Evolutionary conservation across 2,329 filamentous ascomycete species (phyloP), one percentile per base, ranked within the genome.

Genomic region (Aspergillus sp.): DNA sequence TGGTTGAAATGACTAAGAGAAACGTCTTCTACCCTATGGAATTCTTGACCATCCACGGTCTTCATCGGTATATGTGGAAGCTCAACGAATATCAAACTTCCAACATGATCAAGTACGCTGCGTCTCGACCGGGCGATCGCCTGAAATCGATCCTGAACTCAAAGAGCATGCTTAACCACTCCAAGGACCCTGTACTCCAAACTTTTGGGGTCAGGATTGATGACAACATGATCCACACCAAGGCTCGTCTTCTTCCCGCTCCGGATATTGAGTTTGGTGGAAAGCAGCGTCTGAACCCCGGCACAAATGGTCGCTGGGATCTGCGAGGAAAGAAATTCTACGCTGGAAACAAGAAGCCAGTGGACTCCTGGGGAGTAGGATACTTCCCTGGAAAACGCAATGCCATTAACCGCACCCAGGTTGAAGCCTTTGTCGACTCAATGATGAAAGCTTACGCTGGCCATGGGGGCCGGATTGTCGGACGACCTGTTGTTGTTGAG

Each of bases 81-180:
- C 73, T 88, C 51, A 83, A 82, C 54, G 85, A 87, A 58, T 70
- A 71, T 0, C 83, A 96, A 79, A 97, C 94, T 0, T 81, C 89
- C 0, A 79, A 84, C 5, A 99, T 99, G 95, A 97, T 99, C 80
- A 94, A 91, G 76, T 92, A 94, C 70, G 93, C 94, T 0, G 94
- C 97, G 4, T 92, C 90, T 6, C 85, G 89, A 1, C 95, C 95
- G 0, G 74, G 75, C 0, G 74, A 87, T 31, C 91, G 95, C n/a
- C 85, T 87, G 66, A 69, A 74, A 0, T 86, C 90, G 22, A 93
- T 98, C 68, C 79, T 87, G 53, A 74, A 84, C 3, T 90, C 90
- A 17, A 85, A 97, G 8, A 72, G 79, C 0, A 84, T 90, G 66
- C 82, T 94, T 0, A 80, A 87, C 9, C 95, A 92, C 87, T 67